Evolutionary conservation across 805 yeast genomes (phyloP), one percentile per base, ranked within the genome.

Genomic region (Spathaspora hagerdaliae): DNA sequence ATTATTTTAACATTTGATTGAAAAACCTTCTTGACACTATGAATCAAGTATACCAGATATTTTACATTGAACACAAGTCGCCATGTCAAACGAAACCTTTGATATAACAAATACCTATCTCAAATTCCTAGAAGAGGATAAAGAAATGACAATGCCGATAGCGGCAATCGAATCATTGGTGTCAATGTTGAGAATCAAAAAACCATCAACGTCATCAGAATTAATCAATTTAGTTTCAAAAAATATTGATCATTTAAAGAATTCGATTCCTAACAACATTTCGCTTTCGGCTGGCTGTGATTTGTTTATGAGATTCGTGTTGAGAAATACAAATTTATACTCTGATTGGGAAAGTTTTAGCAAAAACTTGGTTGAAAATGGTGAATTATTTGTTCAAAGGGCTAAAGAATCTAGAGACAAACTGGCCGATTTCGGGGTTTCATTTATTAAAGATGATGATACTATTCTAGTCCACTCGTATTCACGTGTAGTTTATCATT

Each of bases 81-180:
- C 24, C 24, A 29, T 29, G 32, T 37, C 27, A 36, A 41, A 47
- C 39, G 51, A 47, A 15, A 47, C 40, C 7, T 90, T 94, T 61
- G 96, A 91, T 63, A 89, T 94, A 54, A 89, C 84, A 39, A 74
- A 80, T 55, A 81, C 92, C 0, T 94, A 94, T 61, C 74, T 88
- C 47, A 78, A 79, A 60, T 90, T 88, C 63, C 73, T 94, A 51
- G 81, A 79, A 54, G 96, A 90, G 42, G 97, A 94, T 67, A 76
- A 87, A n/a, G 98, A 94, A 46, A 87, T 94, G 82, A 91, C 99
- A 6, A 94, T 91, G 97, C 99, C 99, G 1, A 88, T 94, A 31
- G 99, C 99, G 37, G 99, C 99, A 32, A 94, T 94, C 58, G 98
- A 94, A 70, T 82, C 96, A 10, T 73, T 94, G 38, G 96, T 94